Conservation (phyloP, 495 filamentous ascomycete species). For the Lasiosphaeria miniovina region DNA sequence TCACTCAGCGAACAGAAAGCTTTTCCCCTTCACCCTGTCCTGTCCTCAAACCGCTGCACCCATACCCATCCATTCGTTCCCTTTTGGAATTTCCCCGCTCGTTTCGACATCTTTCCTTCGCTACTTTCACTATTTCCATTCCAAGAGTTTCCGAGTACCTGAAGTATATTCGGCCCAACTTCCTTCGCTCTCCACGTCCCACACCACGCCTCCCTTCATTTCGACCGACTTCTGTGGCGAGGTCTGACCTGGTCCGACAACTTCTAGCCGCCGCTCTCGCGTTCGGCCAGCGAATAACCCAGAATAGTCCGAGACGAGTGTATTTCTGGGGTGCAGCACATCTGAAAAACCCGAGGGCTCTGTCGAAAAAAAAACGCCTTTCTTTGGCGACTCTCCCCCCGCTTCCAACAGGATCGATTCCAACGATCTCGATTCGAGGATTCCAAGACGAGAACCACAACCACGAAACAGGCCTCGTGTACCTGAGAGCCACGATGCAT, state of each 20-base stretch:
- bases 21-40: constrained; percentile 4
- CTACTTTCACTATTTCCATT: constrained; percentile 6
- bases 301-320: neutral
- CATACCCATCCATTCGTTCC: constrained; percentile 18
- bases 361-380: too few relatives aligned
- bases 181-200: neutral
- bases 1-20: neutral
- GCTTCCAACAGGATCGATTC: too few relatives aligned
- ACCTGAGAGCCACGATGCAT: constrained; percentile 32
- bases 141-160: neutral
- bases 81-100: constrained; percentile 12
- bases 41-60: constrained; percentile 5
- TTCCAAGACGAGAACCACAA: neutral
- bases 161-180: neutral
- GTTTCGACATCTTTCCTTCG: constrained; percentile 1
- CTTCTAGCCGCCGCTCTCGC: neutral
- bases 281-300: neutral
- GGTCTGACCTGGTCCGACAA: neutral
- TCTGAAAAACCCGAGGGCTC: neutral
- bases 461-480: neutral
- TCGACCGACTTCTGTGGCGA: neutral
- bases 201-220: neutral
- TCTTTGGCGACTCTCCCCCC: too few relatives aligned
- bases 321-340: neutral
- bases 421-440: neutral